phyloP scores from a whole-genome alignment of 2,329 filamentous ascomycete species.

The Trematosphaeria pertusa region DNA sequence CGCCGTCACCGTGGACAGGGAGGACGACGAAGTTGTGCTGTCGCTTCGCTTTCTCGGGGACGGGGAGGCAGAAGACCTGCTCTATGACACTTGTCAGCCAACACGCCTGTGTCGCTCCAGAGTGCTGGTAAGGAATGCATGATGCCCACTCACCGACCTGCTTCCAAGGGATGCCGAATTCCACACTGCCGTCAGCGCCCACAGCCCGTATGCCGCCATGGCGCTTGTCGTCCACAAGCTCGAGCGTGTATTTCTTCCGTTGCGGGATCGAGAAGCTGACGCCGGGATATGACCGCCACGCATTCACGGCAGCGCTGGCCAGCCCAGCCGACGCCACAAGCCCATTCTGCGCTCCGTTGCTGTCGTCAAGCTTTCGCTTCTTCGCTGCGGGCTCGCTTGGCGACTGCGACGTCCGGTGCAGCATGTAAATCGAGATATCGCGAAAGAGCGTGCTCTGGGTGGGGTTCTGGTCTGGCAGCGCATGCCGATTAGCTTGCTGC shows the following conservation, averaged over 20 bases:
- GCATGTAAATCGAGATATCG: slow-evolving; percentile 46
- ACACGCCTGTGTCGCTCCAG: not conserved
- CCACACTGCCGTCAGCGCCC: slow-evolving; percentile 60
- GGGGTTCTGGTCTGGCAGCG: slow-evolving; percentile 37
- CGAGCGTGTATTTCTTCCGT: slow-evolving; percentile 68
- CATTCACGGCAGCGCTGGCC: slow-evolving; percentile 27
- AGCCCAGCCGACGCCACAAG: slow-evolving; percentile 23
- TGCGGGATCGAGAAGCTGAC: slow-evolving; percentile 68
- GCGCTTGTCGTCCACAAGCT: slow-evolving; percentile 56
- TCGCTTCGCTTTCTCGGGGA: slow-evolving; percentile 69
- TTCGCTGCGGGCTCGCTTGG: slow-evolving; percentile 41
- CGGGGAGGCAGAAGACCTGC: slow-evolving; percentile 66
- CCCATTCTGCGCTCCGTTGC: slow-evolving; percentile 28
- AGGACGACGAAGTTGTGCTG: slow-evolving; percentile 70
- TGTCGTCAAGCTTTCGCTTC: slow-evolving; percentile 49
- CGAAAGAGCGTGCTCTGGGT: slow-evolving; percentile 42
- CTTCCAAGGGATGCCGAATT: slow-evolving; percentile 60
- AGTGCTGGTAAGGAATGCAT: too few relatives aligned
- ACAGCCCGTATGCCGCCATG: slow-evolving; percentile 56
- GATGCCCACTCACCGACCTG: slow-evolving; percentile 56
- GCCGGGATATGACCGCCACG: slow-evolving; percentile 51
- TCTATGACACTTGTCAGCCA: slow-evolving; percentile 42
- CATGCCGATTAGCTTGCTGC: too few relatives aligned
- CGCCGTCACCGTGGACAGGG: slow-evolving; percentile 59
- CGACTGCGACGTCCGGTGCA: slow-evolving; percentile 31